Base-by-base conservation (phyloP, 2,329 filamentous ascomycete genomes). In the Bimuria novae-zelandiae region DNA sequence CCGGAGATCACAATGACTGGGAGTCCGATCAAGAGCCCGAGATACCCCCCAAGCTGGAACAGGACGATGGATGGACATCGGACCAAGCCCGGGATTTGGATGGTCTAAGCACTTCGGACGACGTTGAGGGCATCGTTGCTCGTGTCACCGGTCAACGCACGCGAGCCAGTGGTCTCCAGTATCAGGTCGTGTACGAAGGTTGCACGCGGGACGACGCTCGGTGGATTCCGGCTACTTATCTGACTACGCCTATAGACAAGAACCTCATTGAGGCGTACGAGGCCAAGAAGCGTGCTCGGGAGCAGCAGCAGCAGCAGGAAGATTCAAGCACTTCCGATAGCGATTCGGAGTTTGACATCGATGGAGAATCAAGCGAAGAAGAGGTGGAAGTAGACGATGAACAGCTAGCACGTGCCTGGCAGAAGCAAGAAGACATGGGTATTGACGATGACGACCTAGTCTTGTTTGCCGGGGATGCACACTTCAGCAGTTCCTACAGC, bases 341-440 rank as follows among this genome's bases (percentile, higher is more conserved):
- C 10, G 41, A 58, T 2, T 41, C 41, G 14, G 49, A 55, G 4
- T 53, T 58, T 1, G 49, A 56, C 3, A 51, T 74, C 16, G 67
- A 74, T 29, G 70, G 71, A 1, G 70, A 74, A 14, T 72, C 73
- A 2, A 71, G 71, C 10, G 72, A 73, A 5, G 68, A 69, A 1
- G 72, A 75, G n/a, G 72, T 75, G 40, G 72, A 76, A 41, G 72
- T 75, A 23, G 76, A 56, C 7, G 85, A 90, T 56, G 85, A 87
- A 67, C 78, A 82, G 17, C 75, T 89, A 33, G 86, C 87, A 33
- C 77, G 80, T 33, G 73, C 87, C 21, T 70, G 89, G 25, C 76
- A 82, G 46, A 86, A 85, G 67, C 82, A 86, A 63, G 81, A 84
- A 68, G 83, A 86, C 65, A 75, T 89, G 3, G 87, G 87, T 7